Conservation (phyloP, 2,329 filamentous ascomycete species). For the Cordyceps fumosorosea region DNA sequence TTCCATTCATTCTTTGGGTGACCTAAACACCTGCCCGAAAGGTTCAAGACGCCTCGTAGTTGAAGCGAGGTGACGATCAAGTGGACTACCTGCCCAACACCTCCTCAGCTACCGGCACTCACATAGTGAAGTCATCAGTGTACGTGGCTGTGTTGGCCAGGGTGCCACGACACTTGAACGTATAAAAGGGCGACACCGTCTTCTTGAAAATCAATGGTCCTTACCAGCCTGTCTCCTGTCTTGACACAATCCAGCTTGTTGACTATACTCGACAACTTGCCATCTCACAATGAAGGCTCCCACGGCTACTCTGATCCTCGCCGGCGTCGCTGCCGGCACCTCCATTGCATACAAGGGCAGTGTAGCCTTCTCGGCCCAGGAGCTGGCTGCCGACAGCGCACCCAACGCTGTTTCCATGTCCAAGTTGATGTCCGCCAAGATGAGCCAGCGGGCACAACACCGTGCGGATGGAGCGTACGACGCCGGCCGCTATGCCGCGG, state of each 20-base stretch:
- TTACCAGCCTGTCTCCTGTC: not conserved
- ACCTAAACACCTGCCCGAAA: not conserved
- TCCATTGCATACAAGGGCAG: not conserved
- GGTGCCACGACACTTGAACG: not conserved
- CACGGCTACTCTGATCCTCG: constrained; percentile 1
- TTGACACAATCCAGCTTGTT: too few species aligned
- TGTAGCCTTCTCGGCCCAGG: not conserved
- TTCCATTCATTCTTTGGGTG: not conserved
- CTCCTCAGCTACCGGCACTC: not conserved
- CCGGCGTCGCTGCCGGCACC: not conserved
- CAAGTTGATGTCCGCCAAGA: not conserved
- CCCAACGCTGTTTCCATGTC: constrained; percentile 10
- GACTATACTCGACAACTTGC: not conserved
- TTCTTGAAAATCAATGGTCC: not conserved
- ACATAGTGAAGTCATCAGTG: not conserved
- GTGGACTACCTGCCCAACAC: not conserved
- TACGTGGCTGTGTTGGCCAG: too few species aligned
- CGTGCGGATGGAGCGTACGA: constrained; percentile 11
- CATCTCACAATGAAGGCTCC: constrained; percentile 2
- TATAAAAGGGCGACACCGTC: too few species aligned
- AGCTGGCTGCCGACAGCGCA: constrained; percentile 3
- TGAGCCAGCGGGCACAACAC: not conserved
- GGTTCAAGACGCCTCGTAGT: not conserved
- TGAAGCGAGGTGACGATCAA: not conserved
- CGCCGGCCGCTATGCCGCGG: constrained; percentile 13